Base-by-base conservation (phyloP, 1,139 yeast species). In the Protomyces gravidus region DNA sequence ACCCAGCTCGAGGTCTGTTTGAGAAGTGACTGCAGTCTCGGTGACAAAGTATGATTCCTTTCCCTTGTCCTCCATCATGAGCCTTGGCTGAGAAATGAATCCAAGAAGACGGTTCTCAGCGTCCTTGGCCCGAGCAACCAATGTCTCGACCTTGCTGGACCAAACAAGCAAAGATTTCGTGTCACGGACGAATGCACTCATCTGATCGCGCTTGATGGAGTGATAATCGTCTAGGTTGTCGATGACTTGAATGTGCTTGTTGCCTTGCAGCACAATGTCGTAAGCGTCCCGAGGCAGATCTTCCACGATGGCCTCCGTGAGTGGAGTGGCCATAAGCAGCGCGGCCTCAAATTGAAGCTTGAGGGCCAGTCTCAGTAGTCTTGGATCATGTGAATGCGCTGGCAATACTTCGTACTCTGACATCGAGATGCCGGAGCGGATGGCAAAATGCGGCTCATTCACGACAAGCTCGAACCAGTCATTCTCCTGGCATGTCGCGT, bases 221-320 rank as follows among this genome's bases (percentile, higher is more conserved):
- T 63, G 61, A 13, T 56, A 62, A 27, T 59, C 62, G 11, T 42
- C 45, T 3, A 62, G 21, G 21, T 45, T 46, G 9, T 62, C 62
- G 15, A 62, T 50, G 19, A 62, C 59, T 23, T 62, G 64, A 21
- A 62, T 62, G 9, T 63, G 63, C 7, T 61, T 55, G 46, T 53
- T 55, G 27, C 58, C 63, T 9, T 60, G 58, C 25, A 62, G 17
- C 17, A 63, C 51, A 9, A 61, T 47, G 15, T 63, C 55, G 15
- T 19, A 26, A 15, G 57, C 56, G 25, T 51, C 52, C 15, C 2
- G 42, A 5, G 62, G 60, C 21, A 60, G 36, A 23, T 53, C 49
- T 13, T 62, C 55, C 15, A 62, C 46, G 13, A 62, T 13, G 3
- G 55, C 64, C 5, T 53, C 52, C 28, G 61, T 50, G 28, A 53